Evolutionary conservation across 2,329 filamentous ascomycete genomes (phyloP).

Genomic region (Paracamarosporium sp.): DNA sequence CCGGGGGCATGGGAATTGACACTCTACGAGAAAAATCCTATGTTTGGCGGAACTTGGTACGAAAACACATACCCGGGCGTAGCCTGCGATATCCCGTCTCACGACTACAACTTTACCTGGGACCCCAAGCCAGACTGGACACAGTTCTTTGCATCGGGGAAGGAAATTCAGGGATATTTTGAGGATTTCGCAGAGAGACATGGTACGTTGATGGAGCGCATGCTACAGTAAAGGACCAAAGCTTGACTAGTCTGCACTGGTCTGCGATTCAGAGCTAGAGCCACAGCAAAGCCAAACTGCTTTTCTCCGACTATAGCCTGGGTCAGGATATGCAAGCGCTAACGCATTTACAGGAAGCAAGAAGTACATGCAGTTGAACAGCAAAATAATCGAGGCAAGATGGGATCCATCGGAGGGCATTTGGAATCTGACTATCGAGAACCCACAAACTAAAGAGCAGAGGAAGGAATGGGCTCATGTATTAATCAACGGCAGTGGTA

Average conservation of each 20-base stretch:
- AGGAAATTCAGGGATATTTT: slow-evolving; percentile 59
- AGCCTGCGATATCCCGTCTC: slow-evolving; percentile 47
- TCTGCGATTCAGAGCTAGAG: too few relatives aligned
- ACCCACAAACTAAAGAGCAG: slow-evolving; percentile 40
- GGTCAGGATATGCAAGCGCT: too few relatives aligned
- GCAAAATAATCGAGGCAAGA: slow-evolving; percentile 51
- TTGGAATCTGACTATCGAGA: slow-evolving; percentile 48
- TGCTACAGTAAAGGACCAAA: too few relatives aligned
- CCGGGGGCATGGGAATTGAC: slow-evolving; percentile 39
- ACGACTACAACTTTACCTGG: slow-evolving; percentile 70
- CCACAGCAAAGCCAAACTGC: too few relatives aligned
- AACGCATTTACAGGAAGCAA: slow-evolving; percentile 27
- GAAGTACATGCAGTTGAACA: slow-evolving; percentile 56
- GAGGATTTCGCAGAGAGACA: slow-evolving; percentile 64
- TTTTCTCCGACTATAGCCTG: too few relatives aligned
- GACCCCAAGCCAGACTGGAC: slow-evolving; percentile 64
- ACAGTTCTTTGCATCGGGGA: slow-evolving; percentile 56
- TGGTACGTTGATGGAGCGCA: slow-evolving; percentile 54
- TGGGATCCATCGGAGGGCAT: slow-evolving; percentile 53
- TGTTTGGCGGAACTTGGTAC: slow-evolving; percentile 42
- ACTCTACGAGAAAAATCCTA: slow-evolving; percentile 38
- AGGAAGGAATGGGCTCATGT: slow-evolving; percentile 47
- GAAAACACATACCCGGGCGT: slow-evolving; percentile 44
- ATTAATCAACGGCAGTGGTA: slow-evolving; percentile 54
- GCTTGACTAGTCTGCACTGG: too few relatives aligned